Evolutionary conservation across 257 asterid genomes (phyloP).

Genomic region (Gentiana dahurica): DNA sequence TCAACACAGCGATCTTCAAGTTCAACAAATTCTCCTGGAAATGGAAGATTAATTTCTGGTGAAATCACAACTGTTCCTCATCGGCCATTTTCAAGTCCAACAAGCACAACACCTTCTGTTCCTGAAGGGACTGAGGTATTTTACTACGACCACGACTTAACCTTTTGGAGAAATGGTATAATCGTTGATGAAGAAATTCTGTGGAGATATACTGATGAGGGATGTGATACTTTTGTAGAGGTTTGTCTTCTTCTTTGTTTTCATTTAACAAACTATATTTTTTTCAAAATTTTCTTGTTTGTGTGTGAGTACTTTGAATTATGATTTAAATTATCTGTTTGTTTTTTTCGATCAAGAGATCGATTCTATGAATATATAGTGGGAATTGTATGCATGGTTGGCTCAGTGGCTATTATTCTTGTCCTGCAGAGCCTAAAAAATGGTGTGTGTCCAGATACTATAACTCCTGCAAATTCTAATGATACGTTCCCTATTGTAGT

Average conservation of each 20-base stretch:
- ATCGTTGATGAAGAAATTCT: constrained; percentile 84
- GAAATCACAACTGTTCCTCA: too few species aligned
- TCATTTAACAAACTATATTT: too few species aligned
- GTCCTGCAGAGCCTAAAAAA: constrained; percentile 65
- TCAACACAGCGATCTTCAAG: constrained; percentile 72
- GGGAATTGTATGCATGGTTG: too few species aligned
- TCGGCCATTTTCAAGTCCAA: too few species aligned
- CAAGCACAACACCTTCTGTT: too few species aligned
- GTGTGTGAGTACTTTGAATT: too few species aligned
- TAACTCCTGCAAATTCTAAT: constrained; percentile 53
- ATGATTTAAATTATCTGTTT: too few species aligned
- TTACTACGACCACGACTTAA: constrained; percentile 76
- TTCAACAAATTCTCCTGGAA: constrained; percentile 48
- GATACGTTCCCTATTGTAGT: constrained; percentile 62
- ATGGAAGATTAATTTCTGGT: too few species aligned
- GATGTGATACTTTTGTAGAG: constrained; percentile 73
- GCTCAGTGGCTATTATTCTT: too few species aligned
- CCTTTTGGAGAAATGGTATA: constrained; percentile 97
- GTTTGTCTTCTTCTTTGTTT: constrained; percentile 17
- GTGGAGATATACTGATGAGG: constrained; percentile 89
- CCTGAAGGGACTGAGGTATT: constrained; percentile 43
- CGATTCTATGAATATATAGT: too few species aligned
- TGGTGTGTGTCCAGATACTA: constrained; percentile 88
- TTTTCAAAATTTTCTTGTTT: too few species aligned
- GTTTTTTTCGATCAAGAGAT: too few species aligned